Conservation (phyloP, 177 flowering plant genomes). For the Vitis hybrid region DNA sequence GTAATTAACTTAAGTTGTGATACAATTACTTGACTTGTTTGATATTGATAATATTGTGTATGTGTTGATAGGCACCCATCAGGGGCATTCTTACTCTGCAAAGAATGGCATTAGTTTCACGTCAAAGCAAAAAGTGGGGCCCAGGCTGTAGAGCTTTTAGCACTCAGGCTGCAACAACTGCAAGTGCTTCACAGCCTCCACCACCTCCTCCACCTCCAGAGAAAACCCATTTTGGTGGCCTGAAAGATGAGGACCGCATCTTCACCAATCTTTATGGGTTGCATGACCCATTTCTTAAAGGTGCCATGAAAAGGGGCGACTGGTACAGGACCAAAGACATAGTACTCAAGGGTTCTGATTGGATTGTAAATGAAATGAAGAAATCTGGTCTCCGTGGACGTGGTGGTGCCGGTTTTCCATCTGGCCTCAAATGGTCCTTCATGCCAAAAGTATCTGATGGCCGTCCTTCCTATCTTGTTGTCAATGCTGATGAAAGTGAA, state of each 20-base stretch:
- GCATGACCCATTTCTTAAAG: constrained; percentile 95
- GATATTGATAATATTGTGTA: too few species aligned
- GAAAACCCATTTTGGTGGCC: constrained; percentile 94
- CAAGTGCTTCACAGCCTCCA: constrained; percentile 72
- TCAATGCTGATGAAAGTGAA: constrained; percentile 99
- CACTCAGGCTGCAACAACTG: constrained; percentile 71
- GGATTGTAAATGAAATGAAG: constrained; percentile 96
- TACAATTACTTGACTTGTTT: too few species aligned
- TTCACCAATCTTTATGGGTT: constrained; percentile 92
- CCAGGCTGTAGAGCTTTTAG: constrained; percentile 53
- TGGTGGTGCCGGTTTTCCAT: constrained; percentile 99
- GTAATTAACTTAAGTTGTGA: too few species aligned
- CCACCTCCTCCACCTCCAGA: constrained; percentile 97
- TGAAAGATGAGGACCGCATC: constrained; percentile 94
- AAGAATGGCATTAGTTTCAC: constrained; percentile 30
- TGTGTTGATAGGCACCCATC: constrained; percentile 52
- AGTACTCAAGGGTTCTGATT: constrained; percentile 87
- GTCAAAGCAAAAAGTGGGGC: constrained; percentile 34
- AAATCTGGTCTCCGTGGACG: constrained; percentile 97
- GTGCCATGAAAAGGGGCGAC: constrained; percentile 93
- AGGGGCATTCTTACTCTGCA: constrained; percentile 62
- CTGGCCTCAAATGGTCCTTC: constrained; percentile 98
- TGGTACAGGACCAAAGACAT: constrained; percentile 94
- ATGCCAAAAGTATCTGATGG: constrained; percentile 98
- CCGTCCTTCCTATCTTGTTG: constrained; percentile 97